Conservation (phyloP, 148 eudicot genomes). For the Pharnaceum exiguum region DNA sequence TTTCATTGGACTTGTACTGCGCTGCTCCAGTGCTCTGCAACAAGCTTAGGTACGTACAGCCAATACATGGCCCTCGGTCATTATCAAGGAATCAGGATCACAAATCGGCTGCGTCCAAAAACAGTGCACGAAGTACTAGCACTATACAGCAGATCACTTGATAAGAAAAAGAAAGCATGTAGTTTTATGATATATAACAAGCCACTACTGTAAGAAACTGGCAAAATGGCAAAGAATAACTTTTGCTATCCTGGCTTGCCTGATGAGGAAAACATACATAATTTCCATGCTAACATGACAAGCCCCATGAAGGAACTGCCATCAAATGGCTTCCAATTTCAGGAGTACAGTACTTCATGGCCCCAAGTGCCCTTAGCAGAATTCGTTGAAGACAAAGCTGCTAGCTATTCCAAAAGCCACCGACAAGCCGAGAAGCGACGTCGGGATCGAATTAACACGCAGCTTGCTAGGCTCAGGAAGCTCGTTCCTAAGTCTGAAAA, state of each 20-base stretch:
- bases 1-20: conserved; percentile 12
- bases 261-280: conserved; percentile 12
- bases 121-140: conserved; percentile 13
- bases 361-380: conserved; percentile 7
- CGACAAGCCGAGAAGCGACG: conserved; percentile 94
- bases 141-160: not conserved
- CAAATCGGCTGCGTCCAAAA: conserved; percentile 10
- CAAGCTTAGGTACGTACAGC: conserved; percentile 2
- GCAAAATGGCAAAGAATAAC: conserved; percentile 21
- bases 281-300: not conserved
- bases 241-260: conserved; percentile 12
- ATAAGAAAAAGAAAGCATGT: not conserved
- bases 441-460: conserved; percentile 80
- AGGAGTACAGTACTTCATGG: conserved; percentile 12
- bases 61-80: conserved; percentile 24
- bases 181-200: not conserved
- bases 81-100: conserved; percentile 24
- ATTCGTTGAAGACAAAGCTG: conserved; percentile 25
- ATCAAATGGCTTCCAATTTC: not conserved
- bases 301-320: not conserved
- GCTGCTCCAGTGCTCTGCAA: not conserved
- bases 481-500: conserved; percentile 83
- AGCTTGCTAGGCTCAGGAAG: conserved; percentile 78
- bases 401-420: conserved; percentile 55
- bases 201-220: too few relatives aligned